These are phyloP conservation scores for Aspergillus flavus DNA, from an alignment of 2,329 filamentous ascomycete species.

Conservation along the genomic window DNA sequence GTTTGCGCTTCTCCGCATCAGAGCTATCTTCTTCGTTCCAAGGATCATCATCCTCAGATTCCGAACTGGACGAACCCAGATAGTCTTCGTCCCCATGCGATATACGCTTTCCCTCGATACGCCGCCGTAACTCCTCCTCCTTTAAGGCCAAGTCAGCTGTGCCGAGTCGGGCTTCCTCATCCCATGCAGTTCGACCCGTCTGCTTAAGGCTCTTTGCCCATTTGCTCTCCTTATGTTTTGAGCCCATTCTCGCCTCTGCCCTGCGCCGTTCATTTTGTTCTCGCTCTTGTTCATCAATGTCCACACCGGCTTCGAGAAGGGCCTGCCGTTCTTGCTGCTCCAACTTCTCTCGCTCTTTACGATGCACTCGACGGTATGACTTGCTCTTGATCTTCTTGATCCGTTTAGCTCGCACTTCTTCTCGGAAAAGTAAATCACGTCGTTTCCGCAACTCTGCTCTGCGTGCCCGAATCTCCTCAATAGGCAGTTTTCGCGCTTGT, in stretches of 20 bases:
- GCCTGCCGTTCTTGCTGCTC: slow-evolving; percentile 61
- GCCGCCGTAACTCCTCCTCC: slow-evolving; percentile 77
- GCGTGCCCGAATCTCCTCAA: slow-evolving; percentile 72
- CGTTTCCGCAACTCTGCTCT: slow-evolving; percentile 75
- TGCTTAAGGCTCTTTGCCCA: slow-evolving; percentile 87
- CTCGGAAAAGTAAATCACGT: slow-evolving; percentile 82
- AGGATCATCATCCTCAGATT: slow-evolving; percentile 61
- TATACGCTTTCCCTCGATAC: slow-evolving; percentile 73
- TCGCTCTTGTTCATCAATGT: slow-evolving; percentile 65
- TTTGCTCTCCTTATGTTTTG: slow-evolving; percentile 83
- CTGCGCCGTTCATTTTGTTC: slow-evolving; percentile 71
- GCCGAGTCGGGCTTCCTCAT: slow-evolving; percentile 78
- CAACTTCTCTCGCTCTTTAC: slow-evolving; percentile 70
- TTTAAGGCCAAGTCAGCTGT: slow-evolving; percentile 79
- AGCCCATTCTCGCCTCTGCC: slow-evolving; percentile 82
- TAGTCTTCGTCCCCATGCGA: slow-evolving; percentile 63
- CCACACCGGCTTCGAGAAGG: slow-evolving; percentile 60
- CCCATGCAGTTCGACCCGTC: slow-evolving; percentile 80
- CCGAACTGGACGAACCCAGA: slow-evolving; percentile 57
- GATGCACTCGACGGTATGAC: slow-evolving; percentile 86
- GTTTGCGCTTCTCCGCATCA: slow-evolving; percentile 38
- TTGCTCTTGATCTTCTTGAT: slow-evolving; percentile 99
- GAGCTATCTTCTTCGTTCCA: slow-evolving; percentile 57
- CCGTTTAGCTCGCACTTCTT: slow-evolving; percentile 83
- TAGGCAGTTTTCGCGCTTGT: slow-evolving; percentile 71